Evolutionary conservation across 2,329 filamentous ascomycete genomes (phyloP).

Genomic region (Endothia cerciana): DNA sequence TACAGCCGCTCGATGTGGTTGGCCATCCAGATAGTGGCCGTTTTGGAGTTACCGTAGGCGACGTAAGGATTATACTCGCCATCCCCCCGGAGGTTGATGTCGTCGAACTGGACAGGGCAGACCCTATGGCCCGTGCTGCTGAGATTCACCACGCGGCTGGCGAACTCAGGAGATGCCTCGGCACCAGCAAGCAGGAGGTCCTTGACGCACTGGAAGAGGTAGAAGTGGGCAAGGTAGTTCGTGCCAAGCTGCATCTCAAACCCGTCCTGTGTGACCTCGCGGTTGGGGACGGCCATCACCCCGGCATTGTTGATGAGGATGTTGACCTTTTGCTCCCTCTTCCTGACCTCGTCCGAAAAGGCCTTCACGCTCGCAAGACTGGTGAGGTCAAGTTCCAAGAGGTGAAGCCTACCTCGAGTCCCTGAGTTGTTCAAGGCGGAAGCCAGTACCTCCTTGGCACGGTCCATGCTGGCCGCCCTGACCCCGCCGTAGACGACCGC

Average conservation of each 20-base stretch:
- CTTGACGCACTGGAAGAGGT: constrained; percentile 54
- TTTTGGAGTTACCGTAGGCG: constrained; percentile 49
- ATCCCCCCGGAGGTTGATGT: constrained; percentile 43
- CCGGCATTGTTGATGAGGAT: constrained; percentile 49
- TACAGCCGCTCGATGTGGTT: constrained; percentile 51
- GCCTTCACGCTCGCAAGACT: constrained; percentile 40
- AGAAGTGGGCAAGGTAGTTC: constrained; percentile 57
- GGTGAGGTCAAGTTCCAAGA: constrained; percentile 39
- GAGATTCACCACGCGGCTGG: constrained; percentile 50
- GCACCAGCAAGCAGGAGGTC: constrained; percentile 44
- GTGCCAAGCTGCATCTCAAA: constrained; percentile 55
- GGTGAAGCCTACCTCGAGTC: constrained; percentile 34
- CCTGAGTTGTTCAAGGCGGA: constrained; percentile 34
- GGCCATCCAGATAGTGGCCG: constrained; percentile 51
- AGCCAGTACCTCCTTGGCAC: constrained; percentile 40
- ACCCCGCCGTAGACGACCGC: constrained; percentile 48
- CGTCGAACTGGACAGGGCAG: constrained; percentile 40
- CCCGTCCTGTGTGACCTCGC: constrained; percentile 45
- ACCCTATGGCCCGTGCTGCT: constrained; percentile 47
- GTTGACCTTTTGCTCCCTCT: constrained; percentile 32
- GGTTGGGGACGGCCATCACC: constrained; percentile 44
- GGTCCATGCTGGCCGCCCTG: constrained; percentile 41
- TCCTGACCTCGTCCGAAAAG: constrained; percentile 38
- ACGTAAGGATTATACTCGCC: constrained; percentile 38
- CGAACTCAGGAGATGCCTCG: constrained; percentile 39